phyloP scores from a whole-genome alignment of 805 yeast genomes.

The Yarrowia sp. region DNA sequence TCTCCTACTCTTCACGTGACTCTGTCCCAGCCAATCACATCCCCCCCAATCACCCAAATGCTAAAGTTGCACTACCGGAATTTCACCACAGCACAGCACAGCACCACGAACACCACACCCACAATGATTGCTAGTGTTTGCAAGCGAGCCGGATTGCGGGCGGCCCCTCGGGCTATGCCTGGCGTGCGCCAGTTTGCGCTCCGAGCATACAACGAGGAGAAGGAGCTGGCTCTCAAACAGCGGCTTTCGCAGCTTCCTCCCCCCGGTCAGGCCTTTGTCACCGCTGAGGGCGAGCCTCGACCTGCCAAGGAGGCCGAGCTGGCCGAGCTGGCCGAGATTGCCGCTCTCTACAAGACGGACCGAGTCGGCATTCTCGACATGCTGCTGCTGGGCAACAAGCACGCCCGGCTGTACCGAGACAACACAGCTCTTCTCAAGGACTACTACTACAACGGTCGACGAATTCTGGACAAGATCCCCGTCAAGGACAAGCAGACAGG shows the following conservation, averaged over 20 bases:
- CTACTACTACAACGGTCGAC: constrained; percentile 61
- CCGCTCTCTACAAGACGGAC: constrained; percentile 63
- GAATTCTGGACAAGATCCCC: constrained; percentile 83
- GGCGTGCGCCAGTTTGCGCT: constrained; percentile 37
- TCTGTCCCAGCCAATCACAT: constrained; percentile 29
- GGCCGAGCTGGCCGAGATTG: constrained; percentile 74
- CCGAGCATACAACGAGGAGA: constrained; percentile 55
- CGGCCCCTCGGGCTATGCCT: constrained; percentile 22
- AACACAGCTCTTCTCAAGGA: constrained; percentile 67
- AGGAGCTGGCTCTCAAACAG: constrained; percentile 60
- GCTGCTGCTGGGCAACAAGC: constrained; percentile 59
- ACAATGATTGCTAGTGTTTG: constrained; percentile 36
- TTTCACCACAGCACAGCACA: constrained; percentile 35
- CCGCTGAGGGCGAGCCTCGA: constrained; percentile 77
- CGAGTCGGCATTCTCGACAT: constrained; percentile 59
- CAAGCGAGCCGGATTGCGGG: constrained; percentile 36
- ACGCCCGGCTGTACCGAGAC: constrained; percentile 62
- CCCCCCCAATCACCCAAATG: constrained; percentile 37
- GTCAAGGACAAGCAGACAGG: constrained; percentile 81
- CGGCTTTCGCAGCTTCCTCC: constrained; percentile 69
- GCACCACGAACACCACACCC: constrained; percentile 29
- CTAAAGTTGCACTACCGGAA: constrained; percentile 33
- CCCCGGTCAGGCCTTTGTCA: constrained; percentile 70
- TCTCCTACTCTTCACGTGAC: constrained; percentile 26
- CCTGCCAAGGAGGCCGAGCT: constrained; percentile 71